Evolutionary conservation across 805 yeast species (phyloP), one percentile per base, ranked within the genome.

Genomic region (Candida easanensis): DNA sequence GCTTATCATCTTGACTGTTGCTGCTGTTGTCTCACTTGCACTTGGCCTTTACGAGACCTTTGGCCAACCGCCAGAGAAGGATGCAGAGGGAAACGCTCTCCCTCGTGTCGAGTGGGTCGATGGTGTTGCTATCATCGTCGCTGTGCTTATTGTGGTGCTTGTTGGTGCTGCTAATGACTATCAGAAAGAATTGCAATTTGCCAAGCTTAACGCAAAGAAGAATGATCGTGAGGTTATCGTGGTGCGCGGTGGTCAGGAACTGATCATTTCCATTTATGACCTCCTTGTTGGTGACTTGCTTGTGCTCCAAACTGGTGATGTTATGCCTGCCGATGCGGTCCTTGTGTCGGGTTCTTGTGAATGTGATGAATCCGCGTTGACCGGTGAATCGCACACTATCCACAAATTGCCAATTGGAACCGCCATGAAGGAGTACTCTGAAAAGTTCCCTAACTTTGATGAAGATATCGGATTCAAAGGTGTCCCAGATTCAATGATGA

Each of bases 31-130:
- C 4, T 89, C 98, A 0, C 73, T 93, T 39, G 91, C 95, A 0
- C 68, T 93, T 38, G 99, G 99, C 0, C 71, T 93, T 7, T 93
- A 93, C 62, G 95, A 93, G 65, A 82, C 95, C 2, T 84, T 89
- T 67, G 96, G 95, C 33, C 86, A 85, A 51, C 89, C 84, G 0
- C 72, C 87, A 0, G 80, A 79, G 58, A 77, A 76, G 54, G 97
- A 91, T 62, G 80, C 76, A 5, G 87, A 88, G 50, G 96, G 96
- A 21, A 72, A 79, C 18, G 71, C 79, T 17, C 63, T 80, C 42
- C 97, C 97, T 15, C 78, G 81, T 56, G 95, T 93, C 25, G 96
- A 91, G 57, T 93, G 98, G 97, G 96, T 95, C 37, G 99, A 93
- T 70, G 99, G 99, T 54, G 96, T 90, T 30, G 99, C 99, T 32